Conservation (phyloP, 345 rosid genomes). For the Heritiera fomes region DNA sequence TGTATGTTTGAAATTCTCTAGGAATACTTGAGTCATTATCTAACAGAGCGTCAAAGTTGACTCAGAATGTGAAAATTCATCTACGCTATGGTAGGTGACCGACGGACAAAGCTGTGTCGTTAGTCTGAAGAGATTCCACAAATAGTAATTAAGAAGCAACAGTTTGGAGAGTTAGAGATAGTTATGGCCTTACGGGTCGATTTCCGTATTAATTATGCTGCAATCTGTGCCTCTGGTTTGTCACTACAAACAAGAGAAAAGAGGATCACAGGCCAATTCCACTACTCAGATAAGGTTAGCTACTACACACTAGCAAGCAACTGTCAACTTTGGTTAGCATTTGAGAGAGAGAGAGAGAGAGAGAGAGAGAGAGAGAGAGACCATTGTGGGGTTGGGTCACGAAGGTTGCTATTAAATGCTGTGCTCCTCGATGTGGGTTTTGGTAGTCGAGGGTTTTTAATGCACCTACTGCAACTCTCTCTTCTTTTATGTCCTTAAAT, state of each 20-base stretch:
- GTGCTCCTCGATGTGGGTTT: slow-evolving; percentile 30
- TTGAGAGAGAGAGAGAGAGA: background rate
- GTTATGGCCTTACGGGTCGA: slow-evolving; percentile 18
- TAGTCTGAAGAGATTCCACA: slow-evolving; percentile 29
- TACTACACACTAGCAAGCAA: background rate
- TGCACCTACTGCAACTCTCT: slow-evolving; percentile 29
- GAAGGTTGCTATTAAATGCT: slow-evolving; percentile 35
- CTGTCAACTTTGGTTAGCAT: background rate
- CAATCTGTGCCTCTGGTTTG: slow-evolving; percentile 24
- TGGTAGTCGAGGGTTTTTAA: slow-evolving; percentile 35
- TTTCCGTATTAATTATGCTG: slow-evolving; percentile 23
- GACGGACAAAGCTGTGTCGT: slow-evolving; percentile 26
- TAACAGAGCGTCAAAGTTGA: too few species aligned
- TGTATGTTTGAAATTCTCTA: too few species aligned
- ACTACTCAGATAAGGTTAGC: slow-evolving; percentile 3
- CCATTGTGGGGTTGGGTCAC: slow-evolving; percentile 27
- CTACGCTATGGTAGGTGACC: slow-evolving; percentile 11
- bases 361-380: slow-evolving; percentile 12
- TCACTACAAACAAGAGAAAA: slow-evolving; percentile 9
- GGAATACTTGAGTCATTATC: too few species aligned
- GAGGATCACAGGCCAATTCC: background rate
- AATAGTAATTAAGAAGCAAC: slow-evolving; percentile 25
- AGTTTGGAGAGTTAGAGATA: slow-evolving; percentile 10
- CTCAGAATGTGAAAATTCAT: background rate
- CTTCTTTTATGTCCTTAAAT: slow-evolving; percentile 18